These are phyloP conservation scores for Fusarium verticillioides DNA, from an alignment of 2,329 filamentous ascomycete species.

Conservation along the genomic window DNA sequence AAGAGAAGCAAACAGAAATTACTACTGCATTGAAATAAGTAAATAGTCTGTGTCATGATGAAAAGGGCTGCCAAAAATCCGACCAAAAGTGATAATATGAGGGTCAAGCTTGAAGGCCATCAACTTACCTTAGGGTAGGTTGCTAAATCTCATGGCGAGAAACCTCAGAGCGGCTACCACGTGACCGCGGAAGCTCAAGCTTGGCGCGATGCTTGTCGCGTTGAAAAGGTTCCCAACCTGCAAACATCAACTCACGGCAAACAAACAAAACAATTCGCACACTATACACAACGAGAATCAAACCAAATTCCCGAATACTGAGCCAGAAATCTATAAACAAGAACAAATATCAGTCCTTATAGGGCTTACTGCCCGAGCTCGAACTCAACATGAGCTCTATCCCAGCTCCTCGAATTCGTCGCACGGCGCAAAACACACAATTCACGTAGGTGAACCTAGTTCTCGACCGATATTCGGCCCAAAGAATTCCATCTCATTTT, in stretches of 20 bases:
- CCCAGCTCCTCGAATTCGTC: constrained; percentile 55
- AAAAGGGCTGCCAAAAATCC: neutral
- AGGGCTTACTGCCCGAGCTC: constrained; percentile 40
- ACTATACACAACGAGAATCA: neutral
- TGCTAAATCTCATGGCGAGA: too few relatives aligned
- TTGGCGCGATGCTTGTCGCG: constrained; percentile 44
- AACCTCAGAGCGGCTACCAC: constrained; percentile 9
- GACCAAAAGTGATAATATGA: neutral
- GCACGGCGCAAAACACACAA: constrained; percentile 61
- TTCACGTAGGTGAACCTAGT: constrained; percentile 54
- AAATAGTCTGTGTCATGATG: neutral
- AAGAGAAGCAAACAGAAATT: too few relatives aligned
- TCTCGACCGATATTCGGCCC: too few relatives aligned
- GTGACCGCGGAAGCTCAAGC: constrained; percentile 28
- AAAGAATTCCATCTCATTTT: constrained; percentile 3
- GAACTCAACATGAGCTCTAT: constrained; percentile 49
- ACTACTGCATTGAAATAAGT: neutral
- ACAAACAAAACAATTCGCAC: constrained; percentile 12
- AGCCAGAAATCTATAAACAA: neutral
- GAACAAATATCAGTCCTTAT: neutral
- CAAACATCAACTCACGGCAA: constrained; percentile 10
- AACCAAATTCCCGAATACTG: neutral
- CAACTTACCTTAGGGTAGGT: constrained; percentile 2
- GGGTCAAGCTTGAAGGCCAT: neutral
- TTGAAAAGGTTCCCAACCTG: constrained; percentile 42